These are phyloP conservation scores for Zymoseptoria crescenta DNA, from an alignment of 2,329 filamentous ascomycete genomes.

Conservation along the genomic window DNA sequence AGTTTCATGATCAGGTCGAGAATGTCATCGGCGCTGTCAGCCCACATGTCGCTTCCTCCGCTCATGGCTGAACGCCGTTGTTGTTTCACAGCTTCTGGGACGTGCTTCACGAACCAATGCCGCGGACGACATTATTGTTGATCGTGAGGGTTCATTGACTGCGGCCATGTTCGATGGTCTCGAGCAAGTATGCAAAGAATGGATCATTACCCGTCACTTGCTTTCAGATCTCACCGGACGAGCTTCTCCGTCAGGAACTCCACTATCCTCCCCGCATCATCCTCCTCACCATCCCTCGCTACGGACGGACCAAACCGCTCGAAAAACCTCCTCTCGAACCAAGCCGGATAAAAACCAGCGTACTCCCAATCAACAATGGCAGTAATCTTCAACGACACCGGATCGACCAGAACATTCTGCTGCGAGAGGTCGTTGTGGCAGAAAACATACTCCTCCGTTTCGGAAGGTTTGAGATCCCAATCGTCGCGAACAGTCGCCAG, in stretches of 20 bases:
- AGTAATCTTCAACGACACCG: constrained; percentile 27
- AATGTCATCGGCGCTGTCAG: too few species aligned
- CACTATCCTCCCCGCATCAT: constrained; percentile 4
- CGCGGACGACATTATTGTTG: too few species aligned
- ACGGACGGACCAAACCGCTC: constrained; percentile 7
- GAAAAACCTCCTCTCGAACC: constrained; percentile 24
- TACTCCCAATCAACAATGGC: constrained; percentile 37
- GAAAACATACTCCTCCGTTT: constrained; percentile 17
- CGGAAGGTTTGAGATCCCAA: constrained; percentile 5
- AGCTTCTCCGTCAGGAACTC: neutral
- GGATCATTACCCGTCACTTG: too few species aligned
- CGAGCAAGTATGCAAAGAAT: too few species aligned
- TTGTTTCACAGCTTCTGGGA: too few species aligned
- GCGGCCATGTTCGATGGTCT: too few species aligned
- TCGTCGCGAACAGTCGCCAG: neutral
- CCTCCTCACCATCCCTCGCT: constrained; percentile 6
- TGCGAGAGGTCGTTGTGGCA: constrained; percentile 26
- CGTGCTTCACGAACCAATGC: too few species aligned
- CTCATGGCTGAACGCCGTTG: too few species aligned
- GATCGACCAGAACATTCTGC: constrained; percentile 26
- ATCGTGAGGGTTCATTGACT: too few species aligned
- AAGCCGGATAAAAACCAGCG: constrained; percentile 31
- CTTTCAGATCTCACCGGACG: too few species aligned
- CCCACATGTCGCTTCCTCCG: too few species aligned
- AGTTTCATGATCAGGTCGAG: too few species aligned